These are phyloP conservation scores for Mortierella polycephala DNA, from an alignment of 371 early-diverging fungal species.

Conservation along the genomic window DNA sequence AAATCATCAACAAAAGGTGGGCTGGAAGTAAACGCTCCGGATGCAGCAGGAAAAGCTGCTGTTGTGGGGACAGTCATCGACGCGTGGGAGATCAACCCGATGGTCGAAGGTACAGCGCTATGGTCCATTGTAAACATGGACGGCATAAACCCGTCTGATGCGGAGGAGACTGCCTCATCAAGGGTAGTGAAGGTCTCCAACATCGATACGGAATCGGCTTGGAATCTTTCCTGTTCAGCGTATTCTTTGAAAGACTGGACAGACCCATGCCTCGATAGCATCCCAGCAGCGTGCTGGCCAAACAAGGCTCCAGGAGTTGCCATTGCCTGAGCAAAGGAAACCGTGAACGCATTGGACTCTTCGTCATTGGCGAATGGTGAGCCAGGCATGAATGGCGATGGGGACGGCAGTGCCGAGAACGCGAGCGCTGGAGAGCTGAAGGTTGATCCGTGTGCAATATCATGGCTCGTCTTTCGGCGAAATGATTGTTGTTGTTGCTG, in stretches of 20 bases:
- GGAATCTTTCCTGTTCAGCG: conserved; percentile 18
- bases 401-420: conserved; percentile 2
- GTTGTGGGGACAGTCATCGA: too few relatives aligned
- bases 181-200: conserved; percentile 32
- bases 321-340: conserved; percentile 29
- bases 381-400: conserved; percentile 52
- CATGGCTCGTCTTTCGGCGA: conserved; percentile 52
- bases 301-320: not conserved
- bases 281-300: not conserved
- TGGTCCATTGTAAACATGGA: not conserved
- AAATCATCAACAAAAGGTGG: not conserved
- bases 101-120: not conserved
- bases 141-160: conserved; percentile 3
- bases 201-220: conserved; percentile 16
- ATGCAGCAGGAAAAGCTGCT: not conserved
- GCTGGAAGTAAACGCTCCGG: conserved; percentile 1
- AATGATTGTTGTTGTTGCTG: conserved; percentile 37
- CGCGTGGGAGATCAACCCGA: too few relatives aligned
- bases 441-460: conserved; percentile 9
- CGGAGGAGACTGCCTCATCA: conserved; percentile 24
- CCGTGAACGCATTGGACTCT: conserved; percentile 16
- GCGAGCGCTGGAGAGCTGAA: not conserved
- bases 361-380: conserved; percentile 51
- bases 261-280: conserved; percentile 4
- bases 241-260: conserved; percentile 12